A percentile compares a stretch with the other conserved stretches of the same genome.
Conservation (phyloP, 148 eudicot species). For the Cornus florida region DNA sequence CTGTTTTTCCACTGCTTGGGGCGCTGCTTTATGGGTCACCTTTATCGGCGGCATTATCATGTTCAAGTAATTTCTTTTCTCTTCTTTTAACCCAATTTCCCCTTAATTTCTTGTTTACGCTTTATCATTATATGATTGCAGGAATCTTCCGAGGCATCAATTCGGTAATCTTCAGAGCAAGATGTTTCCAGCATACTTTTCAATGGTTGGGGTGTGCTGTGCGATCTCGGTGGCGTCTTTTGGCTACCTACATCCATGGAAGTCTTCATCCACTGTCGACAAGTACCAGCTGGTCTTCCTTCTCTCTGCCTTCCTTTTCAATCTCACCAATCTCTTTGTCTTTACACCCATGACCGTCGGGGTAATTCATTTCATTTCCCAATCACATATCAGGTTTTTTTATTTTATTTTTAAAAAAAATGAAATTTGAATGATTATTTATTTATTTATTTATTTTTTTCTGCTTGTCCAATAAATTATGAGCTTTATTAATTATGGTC, state of each 20-base stretch:
- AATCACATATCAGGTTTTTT: too few relatives aligned
- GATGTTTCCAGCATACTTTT: slow-evolving; percentile 96
- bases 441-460: not conserved
- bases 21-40: slow-evolving; percentile 96
- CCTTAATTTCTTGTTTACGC: not conserved
- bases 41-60: slow-evolving; percentile 98
- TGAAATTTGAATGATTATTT: too few relatives aligned
- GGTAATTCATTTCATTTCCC: slow-evolving; percentile 30
- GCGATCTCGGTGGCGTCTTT: slow-evolving; percentile 68
- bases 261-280: slow-evolving; percentile 58
- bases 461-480: not conserved
- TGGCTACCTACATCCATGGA: slow-evolving; percentile 95
- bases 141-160: slow-evolving; percentile 94
- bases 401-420: too few relatives aligned
- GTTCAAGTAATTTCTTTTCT: slow-evolving; percentile 62
- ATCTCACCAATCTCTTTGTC: slow-evolving; percentile 75
- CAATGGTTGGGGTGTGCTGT: slow-evolving; percentile 85
- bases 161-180: slow-evolving; percentile 97
- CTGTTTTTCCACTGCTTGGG: slow-evolving; percentile 90
- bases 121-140: slow-evolving; percentile 11
- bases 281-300: slow-evolving; percentile 85
- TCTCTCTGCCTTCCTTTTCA: slow-evolving; percentile 63
- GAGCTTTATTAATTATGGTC: not conserved
- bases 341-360: slow-evolving; percentile 93
- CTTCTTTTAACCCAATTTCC: not conserved